Base-by-base conservation (phyloP, 2,329 filamentous ascomycete genomes). In the Claviceps sp. region DNA sequence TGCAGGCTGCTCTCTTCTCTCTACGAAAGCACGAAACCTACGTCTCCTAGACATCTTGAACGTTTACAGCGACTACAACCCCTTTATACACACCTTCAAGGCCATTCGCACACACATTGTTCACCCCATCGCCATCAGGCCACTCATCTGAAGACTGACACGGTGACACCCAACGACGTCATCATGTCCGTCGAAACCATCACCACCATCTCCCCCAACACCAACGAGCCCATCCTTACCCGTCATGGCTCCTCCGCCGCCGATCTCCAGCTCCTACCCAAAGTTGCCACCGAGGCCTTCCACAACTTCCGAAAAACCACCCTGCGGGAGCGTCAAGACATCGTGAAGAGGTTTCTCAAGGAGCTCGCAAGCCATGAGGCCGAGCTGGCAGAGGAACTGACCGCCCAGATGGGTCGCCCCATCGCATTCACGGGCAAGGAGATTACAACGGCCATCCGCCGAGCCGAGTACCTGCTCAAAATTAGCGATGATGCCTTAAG, bases 331-430 rank as follows among this genome's bases (percentile, higher is more conserved):
- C 81, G 91, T 49, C 84, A 95, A 67, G 76, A 78, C 46, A 90
- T 95, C 57, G 82, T 96, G 60, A 82, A 80, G 60, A 87, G 85
- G 61, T 89, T 90, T 1, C 71, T 97, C 45, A 77, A 83, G 55
- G 69, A 87, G 4, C 74, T 97, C 29, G 68, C 71, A 16, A 77
- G 81, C 48, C 83, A 81, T 64, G 79, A 89, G 66, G 85, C 93
- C 80, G 85, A 82, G 55, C 75, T 97, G 37, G 89, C 85, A 5
- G 77, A 80, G 58, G 90, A 96, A 66, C 72, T 97, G 54, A 96
- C 90, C 0, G 83, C 88, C 65, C 90, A 97, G 72, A 97, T 97
- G 90, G 91, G 91, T 43, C 79, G 91, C 20, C 91, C 91, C 37
- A 95, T 96, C 61, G 79, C 85, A 39, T 96, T 91, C 66, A 86